Evolutionary conservation across 441 rosid genomes (phyloP), one percentile per base, ranked within the genome.

Genomic region (Pelargonium citronellum): DNA sequence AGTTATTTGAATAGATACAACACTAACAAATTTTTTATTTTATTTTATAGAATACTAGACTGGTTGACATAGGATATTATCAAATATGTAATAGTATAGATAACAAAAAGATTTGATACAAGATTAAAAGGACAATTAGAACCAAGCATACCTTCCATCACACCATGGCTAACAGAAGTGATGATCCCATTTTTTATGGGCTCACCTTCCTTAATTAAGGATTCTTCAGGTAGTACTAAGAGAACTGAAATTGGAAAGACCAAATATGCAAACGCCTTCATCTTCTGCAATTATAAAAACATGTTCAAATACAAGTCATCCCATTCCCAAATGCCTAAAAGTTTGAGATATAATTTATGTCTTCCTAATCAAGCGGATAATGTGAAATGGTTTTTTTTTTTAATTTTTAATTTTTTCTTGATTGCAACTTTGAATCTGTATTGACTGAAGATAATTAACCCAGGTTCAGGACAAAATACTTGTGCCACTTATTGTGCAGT

Each of bases 161-260:
- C 84, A 57, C 99, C 97, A 63, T 86, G 79, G 30, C 96, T 90
- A 63, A 89, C 87, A 58, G 96, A 94, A 60, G 96, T 90, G 73
- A 94, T 82, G 79, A 94, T 78, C 72, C 96, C 96, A 70, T 84
- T 84, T 74, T 90, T 95, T 20, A 77, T 37, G 20, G 81, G 86
- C 82, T 94, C 91, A 60, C 86, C 85, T 77, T 71, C 73, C 11
- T 61, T 79, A n/a, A 69, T 77, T 8, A 74, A 70, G 55, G 84
- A 80, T 43, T 73, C 89, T 79, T 83, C 73, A 0, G 87, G 89
- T 20, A 90, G 87, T 61, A 82, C 86, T 0, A 92, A 88, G 68
- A 72, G 84, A 67, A 79, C 71, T 13, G 92, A 75, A 81, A 90
- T 91, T 27, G 96, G 96, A 70, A 94, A 94, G 72, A 87, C 95